Evolutionary conservation across 192 early-diverging fungal genomes (phyloP).

Genomic region (Irineochytrium annulatum): DNA sequence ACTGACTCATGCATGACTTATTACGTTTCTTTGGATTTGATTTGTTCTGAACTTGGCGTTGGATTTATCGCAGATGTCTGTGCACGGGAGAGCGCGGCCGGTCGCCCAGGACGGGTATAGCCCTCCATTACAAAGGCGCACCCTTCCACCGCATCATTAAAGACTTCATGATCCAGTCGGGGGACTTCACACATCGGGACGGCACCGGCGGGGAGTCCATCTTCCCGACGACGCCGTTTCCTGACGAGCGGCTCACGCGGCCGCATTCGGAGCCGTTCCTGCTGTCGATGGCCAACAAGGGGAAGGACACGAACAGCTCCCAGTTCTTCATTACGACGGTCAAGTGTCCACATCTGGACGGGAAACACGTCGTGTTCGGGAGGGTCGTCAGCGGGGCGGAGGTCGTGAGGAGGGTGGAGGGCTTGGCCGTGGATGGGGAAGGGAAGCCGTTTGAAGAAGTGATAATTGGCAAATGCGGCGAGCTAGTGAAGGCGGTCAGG

Average conservation of each 20-base stretch:
- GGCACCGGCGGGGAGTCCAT: conserved; percentile 73
- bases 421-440: conserved; percentile 70
- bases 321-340: conserved; percentile 88
- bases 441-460: conserved; percentile 72
- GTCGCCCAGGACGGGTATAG: conserved; percentile 59
- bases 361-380: conserved; percentile 70
- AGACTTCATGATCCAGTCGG: conserved; percentile 93
- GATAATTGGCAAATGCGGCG: conserved; percentile 82
- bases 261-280: conserved; percentile 49
- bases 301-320: conserved; percentile 70
- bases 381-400: conserved; percentile 67
- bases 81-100: conserved; percentile 81
- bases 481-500: conserved; percentile 58
- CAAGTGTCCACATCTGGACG: conserved; percentile 69
- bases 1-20: too few relatives aligned
- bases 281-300: conserved; percentile 86
- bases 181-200: conserved; percentile 52
- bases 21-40: neutral
- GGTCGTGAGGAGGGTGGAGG: conserved; percentile 74
- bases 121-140: conserved; percentile 77
- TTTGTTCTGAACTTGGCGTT: too few relatives aligned
- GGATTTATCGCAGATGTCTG: conserved; percentile 67
- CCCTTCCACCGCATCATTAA: conserved; percentile 70
- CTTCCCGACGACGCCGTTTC: conserved; percentile 63
- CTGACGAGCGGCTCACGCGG: conserved; percentile 52